These are phyloP conservation scores for Termitomyces sp. DNA, from an alignment of 768 basidiomycete species.

Conservation along the genomic window DNA sequence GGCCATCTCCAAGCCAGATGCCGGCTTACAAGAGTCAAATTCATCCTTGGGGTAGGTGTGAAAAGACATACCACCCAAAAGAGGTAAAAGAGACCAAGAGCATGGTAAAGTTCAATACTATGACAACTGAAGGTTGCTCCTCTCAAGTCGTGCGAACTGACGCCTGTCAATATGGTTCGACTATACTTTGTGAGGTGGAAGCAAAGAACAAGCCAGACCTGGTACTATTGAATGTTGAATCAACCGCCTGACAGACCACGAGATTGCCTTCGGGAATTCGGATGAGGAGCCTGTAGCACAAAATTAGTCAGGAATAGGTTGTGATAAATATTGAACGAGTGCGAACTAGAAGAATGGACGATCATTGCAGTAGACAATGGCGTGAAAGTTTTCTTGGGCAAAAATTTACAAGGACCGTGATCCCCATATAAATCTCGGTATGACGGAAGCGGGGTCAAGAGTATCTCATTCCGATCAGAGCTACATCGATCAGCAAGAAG, in stretches of 20 bases:
- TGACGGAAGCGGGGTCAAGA: background rate
- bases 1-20: background rate
- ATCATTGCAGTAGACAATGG: background rate
- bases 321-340: too few relatives aligned
- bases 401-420: background rate
- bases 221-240: too few relatives aligned
- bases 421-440: background rate
- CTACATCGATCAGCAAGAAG: too few relatives aligned
- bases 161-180: too few relatives aligned
- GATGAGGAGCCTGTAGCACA: slow-evolving; percentile 3
- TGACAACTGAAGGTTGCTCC: slow-evolving; percentile 3
- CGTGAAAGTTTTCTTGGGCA: background rate
- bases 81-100: background rate
- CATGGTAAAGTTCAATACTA: slow-evolving; percentile 2
- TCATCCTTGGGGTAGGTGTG: too few relatives aligned
- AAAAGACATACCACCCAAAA: slow-evolving; percentile 1
- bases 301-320: too few relatives aligned
- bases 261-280: background rate
- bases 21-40: too few relatives aligned
- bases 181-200: too few relatives aligned
- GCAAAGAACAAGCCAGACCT: too few relatives aligned
- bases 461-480: too few relatives aligned
- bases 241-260: background rate
- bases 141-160: background rate
- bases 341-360: background rate